Base-by-base conservation (phyloP, 352 stramenopile genomes). In the Phytophthora megakarya region DNA sequence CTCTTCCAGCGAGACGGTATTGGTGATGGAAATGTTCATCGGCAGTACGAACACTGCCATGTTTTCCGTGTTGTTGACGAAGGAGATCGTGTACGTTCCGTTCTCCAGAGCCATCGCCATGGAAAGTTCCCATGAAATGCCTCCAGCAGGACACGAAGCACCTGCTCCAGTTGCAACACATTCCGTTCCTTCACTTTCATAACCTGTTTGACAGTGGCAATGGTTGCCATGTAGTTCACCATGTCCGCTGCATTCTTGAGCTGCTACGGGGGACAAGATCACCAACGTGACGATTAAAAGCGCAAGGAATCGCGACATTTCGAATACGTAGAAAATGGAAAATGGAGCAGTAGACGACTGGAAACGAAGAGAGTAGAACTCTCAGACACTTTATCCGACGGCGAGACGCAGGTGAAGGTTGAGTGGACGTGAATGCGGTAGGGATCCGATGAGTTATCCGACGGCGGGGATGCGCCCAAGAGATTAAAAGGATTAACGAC, bases 11-110 rank as follows among this genome's bases (percentile, higher is more conserved):
- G 54, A 57, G 9, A 73, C 64, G 21, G 30, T 70, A 22, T 42
- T 38, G 1, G 56, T 37, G 5, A 48, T 65, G 2, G 58, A 33
- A 26, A 78, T 61, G 21, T 54, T 49, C 51, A 84, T 40, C 16
- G 75, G 69, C 22, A 84, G 37, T 18, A 84, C 61, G 10, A 84
- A 71, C 25, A 76, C 48, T 1, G 72, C 75, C 75, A 84, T 81
- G 61, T 78, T 75, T 16, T 79, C 75, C 38, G 67, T 68, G 52
- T 84, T 84, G 28, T 78, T 72, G 8, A 50, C 53, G 30, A 84
- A 63, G 3, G 74, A 72, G 46, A 84, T 53, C 2, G 61, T 71
- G 63, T 81, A 84, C 22, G 75, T 70, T 5, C 70, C 72, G 44
- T 79, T 78, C 13, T 84, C 48, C 19, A 96, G 53, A 23, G 54